These are phyloP conservation scores for Martiniozyma asiatica DNA, from an alignment of 1,139 yeast species.

Conservation along the genomic window DNA sequence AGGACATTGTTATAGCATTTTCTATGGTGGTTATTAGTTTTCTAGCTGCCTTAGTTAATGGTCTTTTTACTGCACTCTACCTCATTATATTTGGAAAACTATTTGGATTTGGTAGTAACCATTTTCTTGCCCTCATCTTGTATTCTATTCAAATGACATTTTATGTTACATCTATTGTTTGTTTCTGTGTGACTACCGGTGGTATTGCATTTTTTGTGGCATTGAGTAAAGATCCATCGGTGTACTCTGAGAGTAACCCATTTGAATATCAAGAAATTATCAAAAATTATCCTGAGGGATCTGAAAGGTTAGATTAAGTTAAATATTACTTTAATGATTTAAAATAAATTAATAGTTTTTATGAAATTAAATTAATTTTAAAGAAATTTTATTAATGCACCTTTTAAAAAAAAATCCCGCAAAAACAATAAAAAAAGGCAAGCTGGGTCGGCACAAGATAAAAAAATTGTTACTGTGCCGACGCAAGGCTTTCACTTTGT, in stretches of 20 bases:
- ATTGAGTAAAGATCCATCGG: constrained; percentile 78
- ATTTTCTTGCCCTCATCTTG: constrained; percentile 61
- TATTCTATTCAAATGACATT: constrained; percentile 48
- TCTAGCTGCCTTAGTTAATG: constrained; percentile 57
- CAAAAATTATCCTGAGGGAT: constrained; percentile 62
- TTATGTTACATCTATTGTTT: constrained; percentile 64
- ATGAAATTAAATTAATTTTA: no score
- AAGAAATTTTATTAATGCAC: no score
- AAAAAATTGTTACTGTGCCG: no score
- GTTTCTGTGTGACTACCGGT: constrained; percentile 70
- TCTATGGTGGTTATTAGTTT: constrained; percentile 63
- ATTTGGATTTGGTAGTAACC: constrained; percentile 52
- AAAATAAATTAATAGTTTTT: no score
- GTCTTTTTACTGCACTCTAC: constrained; percentile 61
- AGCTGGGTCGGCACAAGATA: constrained; percentile 1
- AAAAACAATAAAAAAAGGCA: no score
- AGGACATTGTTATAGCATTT: constrained; percentile 71
- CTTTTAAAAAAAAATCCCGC: no score
- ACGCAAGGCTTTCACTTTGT: constrained; percentile 1
- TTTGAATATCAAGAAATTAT: constrained; percentile 30
- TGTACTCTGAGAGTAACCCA: constrained; percentile 67
- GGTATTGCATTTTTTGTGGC: constrained; percentile 81
- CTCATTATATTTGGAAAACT: constrained; percentile 22
- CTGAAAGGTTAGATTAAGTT: constrained; percentile 3
- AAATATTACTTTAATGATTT: no score